These are phyloP conservation scores for Thelonectria blattea DNA, from an alignment of 2,329 filamentous ascomycete species.

Conservation along the genomic window DNA sequence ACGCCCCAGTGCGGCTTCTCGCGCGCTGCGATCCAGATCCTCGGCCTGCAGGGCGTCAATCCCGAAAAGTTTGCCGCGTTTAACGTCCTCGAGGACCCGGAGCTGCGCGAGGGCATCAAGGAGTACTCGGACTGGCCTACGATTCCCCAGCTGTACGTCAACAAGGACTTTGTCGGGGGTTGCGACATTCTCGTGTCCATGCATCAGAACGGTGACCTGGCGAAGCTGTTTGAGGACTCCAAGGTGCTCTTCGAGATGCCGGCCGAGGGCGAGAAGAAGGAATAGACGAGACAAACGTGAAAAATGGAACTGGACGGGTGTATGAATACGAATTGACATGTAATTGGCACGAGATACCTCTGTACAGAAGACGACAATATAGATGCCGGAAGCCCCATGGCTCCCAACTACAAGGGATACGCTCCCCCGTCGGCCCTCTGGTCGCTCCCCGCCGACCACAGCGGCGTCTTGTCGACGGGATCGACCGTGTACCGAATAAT, in stretches of 20 bases:
- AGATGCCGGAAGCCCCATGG: slow-evolving; percentile 14
- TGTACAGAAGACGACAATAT: slow-evolving; percentile 35
- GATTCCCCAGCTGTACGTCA: slow-evolving; percentile 93
- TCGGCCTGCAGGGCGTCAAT: slow-evolving; percentile 93
- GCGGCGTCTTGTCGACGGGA: slow-evolving; percentile 65
- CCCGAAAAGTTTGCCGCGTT: slow-evolving; percentile 97
- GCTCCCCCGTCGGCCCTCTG: slow-evolving; percentile 77
- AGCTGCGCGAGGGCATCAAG: slow-evolving; percentile 91
- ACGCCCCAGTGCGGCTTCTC: slow-evolving; percentile 97
- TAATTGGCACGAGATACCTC: slow-evolving; percentile 36
- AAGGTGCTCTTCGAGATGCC: slow-evolving; percentile 70
- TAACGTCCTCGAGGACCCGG: slow-evolving; percentile 92
- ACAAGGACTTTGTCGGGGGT: slow-evolving; percentile 96
- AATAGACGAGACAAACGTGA: slow-evolving; percentile 35
- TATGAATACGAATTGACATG: slow-evolving; percentile 36
- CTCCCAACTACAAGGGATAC: not conserved
- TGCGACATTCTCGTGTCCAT: slow-evolving; percentile 96
- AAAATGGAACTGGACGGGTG: slow-evolving; percentile 19
- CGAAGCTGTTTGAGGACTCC: slow-evolving; percentile 91
- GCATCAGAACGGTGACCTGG: slow-evolving; percentile 94
- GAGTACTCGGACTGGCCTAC: slow-evolving; percentile 99
- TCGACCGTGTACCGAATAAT: slow-evolving; percentile 81
- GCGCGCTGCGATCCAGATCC: slow-evolving; percentile 90
- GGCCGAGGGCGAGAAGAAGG: slow-evolving; percentile 48
- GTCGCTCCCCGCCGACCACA: slow-evolving; percentile 93